phyloP scores from a whole-genome alignment of 257 asterid species.

The Plantago ovata region DNA sequence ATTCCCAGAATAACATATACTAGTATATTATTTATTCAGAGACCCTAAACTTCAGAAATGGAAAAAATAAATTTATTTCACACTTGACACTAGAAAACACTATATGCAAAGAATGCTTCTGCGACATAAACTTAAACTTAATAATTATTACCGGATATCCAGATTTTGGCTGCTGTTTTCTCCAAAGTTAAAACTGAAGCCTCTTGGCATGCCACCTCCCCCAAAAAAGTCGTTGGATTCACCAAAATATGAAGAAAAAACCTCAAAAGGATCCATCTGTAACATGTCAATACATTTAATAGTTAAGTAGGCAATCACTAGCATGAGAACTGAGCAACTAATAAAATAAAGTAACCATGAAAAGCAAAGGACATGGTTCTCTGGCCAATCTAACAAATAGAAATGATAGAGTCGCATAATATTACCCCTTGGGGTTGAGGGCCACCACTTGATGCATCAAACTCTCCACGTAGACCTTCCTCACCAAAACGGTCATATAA shows the following conservation, averaged over 20 bases:
- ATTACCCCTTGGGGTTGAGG: conserved; percentile 52
- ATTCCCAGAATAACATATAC: too few relatives aligned
- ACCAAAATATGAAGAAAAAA: conserved; percentile 73
- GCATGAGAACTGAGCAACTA: conserved; percentile 14
- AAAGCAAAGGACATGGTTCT: background rate
- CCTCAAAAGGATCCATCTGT: conserved; percentile 85
- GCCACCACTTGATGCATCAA: conserved; percentile 50
- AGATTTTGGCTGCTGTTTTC: conserved; percentile 57
- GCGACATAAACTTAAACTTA: conserved; percentile 7
- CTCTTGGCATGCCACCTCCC: conserved; percentile 49
- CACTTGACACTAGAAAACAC: background rate
- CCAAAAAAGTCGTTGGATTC: conserved; percentile 64
- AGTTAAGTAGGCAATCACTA: conserved; percentile 13
- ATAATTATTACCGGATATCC: conserved; percentile 65
- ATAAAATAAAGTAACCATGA: conserved; percentile 9
- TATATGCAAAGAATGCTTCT: conserved; percentile 4
- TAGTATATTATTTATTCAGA: background rate
- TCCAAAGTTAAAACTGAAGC: conserved; percentile 47
- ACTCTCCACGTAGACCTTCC: conserved; percentile 76
- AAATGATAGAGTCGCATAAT: conserved; percentile 15
- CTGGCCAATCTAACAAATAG: conserved; percentile 10
- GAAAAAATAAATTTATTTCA: background rate
- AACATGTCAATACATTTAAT: conserved; percentile 14
- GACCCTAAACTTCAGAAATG: conserved; percentile 6
- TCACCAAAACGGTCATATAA: conserved; percentile 87